A percentile compares a stretch with the other conserved stretches of the same genome.
Evolutionary conservation across 306 rosid species (phyloP).

Genomic region (Hylodesmum podocarpum): DNA sequence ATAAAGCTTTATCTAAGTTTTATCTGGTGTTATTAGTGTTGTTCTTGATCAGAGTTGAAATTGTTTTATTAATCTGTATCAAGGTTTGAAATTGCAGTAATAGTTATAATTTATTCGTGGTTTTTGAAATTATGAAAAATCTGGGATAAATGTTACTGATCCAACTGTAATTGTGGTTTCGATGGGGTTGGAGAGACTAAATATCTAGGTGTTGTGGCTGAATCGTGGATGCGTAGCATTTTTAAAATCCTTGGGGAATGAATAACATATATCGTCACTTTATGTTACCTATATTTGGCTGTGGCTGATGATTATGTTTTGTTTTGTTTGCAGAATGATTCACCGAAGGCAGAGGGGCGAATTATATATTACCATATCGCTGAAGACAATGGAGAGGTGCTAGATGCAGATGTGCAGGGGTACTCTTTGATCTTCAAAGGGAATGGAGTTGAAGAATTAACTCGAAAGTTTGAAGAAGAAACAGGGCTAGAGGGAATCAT

Average conservation of each 20-base stretch:
- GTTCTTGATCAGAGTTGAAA: too few species aligned
- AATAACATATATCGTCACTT: neutral
- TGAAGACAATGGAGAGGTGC: slow-evolving; percentile 75
- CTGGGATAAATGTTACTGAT: too few species aligned
- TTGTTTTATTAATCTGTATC: too few species aligned
- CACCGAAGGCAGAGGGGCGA: slow-evolving; percentile 69
- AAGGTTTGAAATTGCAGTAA: neutral
- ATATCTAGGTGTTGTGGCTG: too few species aligned
- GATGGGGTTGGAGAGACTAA: too few species aligned
- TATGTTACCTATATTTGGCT: neutral
- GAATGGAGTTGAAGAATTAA: slow-evolving; percentile 73
- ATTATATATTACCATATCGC: slow-evolving; percentile 80
- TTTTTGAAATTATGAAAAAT: too few species aligned
- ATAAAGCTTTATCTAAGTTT: too few species aligned
- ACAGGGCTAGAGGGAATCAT: slow-evolving; percentile 71
- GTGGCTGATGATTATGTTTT: neutral
- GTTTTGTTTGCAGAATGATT: slow-evolving; percentile 47
- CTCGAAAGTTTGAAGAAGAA: slow-evolving; percentile 72
- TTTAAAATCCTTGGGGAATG: neutral
- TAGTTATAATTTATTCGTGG: too few species aligned
- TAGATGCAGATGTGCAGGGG: slow-evolving; percentile 53
- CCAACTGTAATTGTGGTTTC: too few species aligned
- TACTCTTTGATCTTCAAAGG: slow-evolving; percentile 69
- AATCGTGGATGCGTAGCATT: too few species aligned
- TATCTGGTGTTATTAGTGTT: too few species aligned